phyloP scores from a whole-genome alignment of 139 green algal genomes.

The Bryopsis sp. region DNA sequence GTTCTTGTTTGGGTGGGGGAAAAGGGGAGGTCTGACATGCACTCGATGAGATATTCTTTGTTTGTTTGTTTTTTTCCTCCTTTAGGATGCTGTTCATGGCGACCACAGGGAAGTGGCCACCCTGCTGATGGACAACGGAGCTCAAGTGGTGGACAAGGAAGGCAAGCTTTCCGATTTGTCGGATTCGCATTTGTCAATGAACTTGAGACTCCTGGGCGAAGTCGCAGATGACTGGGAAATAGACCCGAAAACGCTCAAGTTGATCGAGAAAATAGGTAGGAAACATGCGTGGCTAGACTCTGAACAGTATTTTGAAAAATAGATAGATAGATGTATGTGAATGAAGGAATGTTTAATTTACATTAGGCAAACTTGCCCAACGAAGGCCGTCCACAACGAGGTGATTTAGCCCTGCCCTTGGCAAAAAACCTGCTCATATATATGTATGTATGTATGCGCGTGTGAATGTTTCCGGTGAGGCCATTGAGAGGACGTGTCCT shows the following conservation, averaged over 20 bases:
- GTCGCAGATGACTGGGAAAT: constrained; percentile 80
- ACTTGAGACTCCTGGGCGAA: constrained; percentile 45
- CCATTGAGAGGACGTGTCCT: too few species aligned
- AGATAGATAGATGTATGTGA: too few species aligned
- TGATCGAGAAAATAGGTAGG: constrained; percentile 67
- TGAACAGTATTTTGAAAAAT: background rate
- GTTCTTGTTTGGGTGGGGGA: too few species aligned
- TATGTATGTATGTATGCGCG: too few species aligned
- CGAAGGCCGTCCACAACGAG: too few species aligned
- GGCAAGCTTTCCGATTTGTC: constrained; percentile 35
- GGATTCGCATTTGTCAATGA: constrained; percentile 38
- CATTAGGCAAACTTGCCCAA: too few species aligned
- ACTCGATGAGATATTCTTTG: background rate
- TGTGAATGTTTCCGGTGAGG: too few species aligned
- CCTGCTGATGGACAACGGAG: constrained; percentile 63
- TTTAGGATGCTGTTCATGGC: constrained; percentile 72
- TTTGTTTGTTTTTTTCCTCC: background rate
- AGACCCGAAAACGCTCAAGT: constrained; percentile 48
- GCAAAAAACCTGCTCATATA: too few species aligned
- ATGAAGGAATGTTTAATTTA: too few species aligned
- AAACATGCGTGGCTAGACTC: background rate
- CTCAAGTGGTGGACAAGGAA: constrained; percentile 47
- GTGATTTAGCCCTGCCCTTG: too few species aligned
- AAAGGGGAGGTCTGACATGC: too few species aligned
- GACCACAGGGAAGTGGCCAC: constrained; percentile 66